Conservation (phyloP, 192 early-diverging fungal genomes). For the Coemansia sp. region DNA sequence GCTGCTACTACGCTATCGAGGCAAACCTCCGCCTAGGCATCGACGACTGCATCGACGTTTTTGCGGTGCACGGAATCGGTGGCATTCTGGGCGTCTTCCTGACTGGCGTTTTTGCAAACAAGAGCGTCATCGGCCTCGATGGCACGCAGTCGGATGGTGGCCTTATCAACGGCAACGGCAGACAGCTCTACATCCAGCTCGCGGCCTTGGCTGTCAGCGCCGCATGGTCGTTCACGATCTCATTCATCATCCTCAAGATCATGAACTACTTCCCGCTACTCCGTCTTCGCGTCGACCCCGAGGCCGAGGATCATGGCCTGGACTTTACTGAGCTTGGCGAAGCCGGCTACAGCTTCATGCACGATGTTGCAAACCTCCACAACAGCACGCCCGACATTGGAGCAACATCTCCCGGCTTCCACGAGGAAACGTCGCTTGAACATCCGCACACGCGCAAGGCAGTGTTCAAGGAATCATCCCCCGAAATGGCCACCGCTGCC, state of each 20-base stretch:
- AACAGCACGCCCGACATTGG: neutral
- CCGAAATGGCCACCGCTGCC: slow-evolving; percentile 5
- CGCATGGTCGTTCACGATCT: slow-evolving; percentile 62
- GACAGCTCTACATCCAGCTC: slow-evolving; percentile 69
- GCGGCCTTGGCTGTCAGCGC: slow-evolving; percentile 62
- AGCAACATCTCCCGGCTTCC: slow-evolving; percentile 18
- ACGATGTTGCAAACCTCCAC: slow-evolving; percentile 20
- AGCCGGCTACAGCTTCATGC: slow-evolving; percentile 50
- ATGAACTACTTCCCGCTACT: slow-evolving; percentile 60
- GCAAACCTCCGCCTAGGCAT: slow-evolving; percentile 68
- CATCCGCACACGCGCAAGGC: slow-evolving; percentile 32
- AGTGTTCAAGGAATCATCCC: slow-evolving; percentile 20
- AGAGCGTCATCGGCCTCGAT: slow-evolving; percentile 70
- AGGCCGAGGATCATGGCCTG: slow-evolving; percentile 55
- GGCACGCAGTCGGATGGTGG: slow-evolving; percentile 52
- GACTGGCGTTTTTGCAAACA: slow-evolving; percentile 89
- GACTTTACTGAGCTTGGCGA: slow-evolving; percentile 57
- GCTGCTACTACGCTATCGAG: slow-evolving; percentile 65
- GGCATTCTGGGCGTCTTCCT: slow-evolving; percentile 79
- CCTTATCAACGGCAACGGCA: slow-evolving; percentile 68
- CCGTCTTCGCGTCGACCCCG: slow-evolving; percentile 56
- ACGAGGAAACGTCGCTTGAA: slow-evolving; percentile 19
- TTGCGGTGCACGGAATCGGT: slow-evolving; percentile 72
- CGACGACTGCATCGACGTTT: slow-evolving; percentile 82
- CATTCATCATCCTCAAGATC: slow-evolving; percentile 55